A percentile compares a stretch with the other conserved stretches of the same genome.
Evolutionary conservation across 2,329 filamentous ascomycete species (phyloP).

Genomic region (Waltergamsia citrina): DNA sequence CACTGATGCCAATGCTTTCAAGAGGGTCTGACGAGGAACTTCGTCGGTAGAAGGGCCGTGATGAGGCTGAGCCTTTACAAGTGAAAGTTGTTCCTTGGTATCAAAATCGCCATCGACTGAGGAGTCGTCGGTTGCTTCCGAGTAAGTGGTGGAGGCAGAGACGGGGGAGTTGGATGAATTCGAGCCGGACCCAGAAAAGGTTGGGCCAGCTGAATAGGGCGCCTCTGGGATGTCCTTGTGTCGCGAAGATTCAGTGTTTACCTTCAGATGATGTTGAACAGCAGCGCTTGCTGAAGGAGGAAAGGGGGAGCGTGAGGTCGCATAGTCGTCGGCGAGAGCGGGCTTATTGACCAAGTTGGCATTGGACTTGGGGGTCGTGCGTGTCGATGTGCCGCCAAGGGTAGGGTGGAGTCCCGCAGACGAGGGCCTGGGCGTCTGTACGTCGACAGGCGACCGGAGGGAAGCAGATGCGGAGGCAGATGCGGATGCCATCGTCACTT

Average conservation of each 20-base stretch:
- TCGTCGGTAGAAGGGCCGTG: constrained; percentile 48
- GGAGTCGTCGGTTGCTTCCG: background rate
- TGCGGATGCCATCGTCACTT: constrained; percentile 18
- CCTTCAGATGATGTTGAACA: background rate
- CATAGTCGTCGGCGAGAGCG: constrained; percentile 8
- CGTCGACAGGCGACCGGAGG: no score
- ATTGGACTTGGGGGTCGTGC: background rate
- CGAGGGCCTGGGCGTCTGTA: constrained; percentile 23
- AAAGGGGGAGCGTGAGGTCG: constrained; percentile 4
- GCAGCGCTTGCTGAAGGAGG: background rate
- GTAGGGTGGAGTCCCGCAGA: constrained; percentile 40
- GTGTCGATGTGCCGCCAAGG: constrained; percentile 25
- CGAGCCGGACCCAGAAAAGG: constrained; percentile 3
- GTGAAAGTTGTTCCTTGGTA: background rate
- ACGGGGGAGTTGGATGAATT: constrained; percentile 1
- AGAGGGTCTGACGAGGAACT: constrained; percentile 69
- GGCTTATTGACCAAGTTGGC: background rate
- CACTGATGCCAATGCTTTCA: constrained; percentile 70
- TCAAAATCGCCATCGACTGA: constrained; percentile 5
- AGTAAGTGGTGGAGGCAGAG: constrained; percentile 2
- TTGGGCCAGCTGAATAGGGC: background rate
- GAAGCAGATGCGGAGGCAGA: constrained; percentile 11
- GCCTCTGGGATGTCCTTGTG: background rate
- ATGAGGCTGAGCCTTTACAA: constrained; percentile 25
- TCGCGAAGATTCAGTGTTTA: background rate